Base-by-base conservation (phyloP, 805 yeast genomes). In the Suhomyces emberorum region DNA sequence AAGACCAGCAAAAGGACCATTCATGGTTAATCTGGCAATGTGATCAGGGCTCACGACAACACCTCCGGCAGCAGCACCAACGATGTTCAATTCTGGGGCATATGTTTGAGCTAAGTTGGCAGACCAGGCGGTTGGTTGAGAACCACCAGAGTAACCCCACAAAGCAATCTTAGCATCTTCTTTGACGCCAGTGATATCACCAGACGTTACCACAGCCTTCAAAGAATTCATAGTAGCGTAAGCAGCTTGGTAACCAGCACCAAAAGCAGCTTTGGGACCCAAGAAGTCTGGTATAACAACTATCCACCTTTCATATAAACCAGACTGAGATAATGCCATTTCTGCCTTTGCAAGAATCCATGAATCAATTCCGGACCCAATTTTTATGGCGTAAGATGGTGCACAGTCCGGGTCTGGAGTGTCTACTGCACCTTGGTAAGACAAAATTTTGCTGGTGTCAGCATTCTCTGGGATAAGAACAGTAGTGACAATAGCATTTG, bases 51-150 rank as follows among this genome's bases (percentile, higher is more conserved):
- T 59, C 12, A 63, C 52, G 10, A 57, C 61, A 47, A 61, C 51
- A 4, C 70, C 70, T 7, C 70, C 70, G 7, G 61, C 17, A 2
- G 63, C 63, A 4, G 51, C 64, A 10, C 68, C 70, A 44, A 51
- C 10, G 18, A 43, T 28, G 20, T 30, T 27, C 26, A 52, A 42
- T 12, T 54, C 57, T 0, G 57, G 57, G 1, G 60, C 59, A 23
- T 54, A 54, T 9, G 27, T 15, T 9, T 56, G 59, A 29, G 50
- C 54, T 19, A 54, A 37, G 3, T 44, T 40, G 2, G 55, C 47
- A 5, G 54, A 56, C 60, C 60, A 55, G 3, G 49, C 45, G 2
- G 51, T 31, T 9, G 59, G 52, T 21, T 54, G 35, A 3, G 57
- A 44, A 11, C 57, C 60, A 4, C 60, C 60, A 4, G 57, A 52